Conservation (phyloP, 2,329 filamentous ascomycete species). For the Curvularia verruculosa region DNA sequence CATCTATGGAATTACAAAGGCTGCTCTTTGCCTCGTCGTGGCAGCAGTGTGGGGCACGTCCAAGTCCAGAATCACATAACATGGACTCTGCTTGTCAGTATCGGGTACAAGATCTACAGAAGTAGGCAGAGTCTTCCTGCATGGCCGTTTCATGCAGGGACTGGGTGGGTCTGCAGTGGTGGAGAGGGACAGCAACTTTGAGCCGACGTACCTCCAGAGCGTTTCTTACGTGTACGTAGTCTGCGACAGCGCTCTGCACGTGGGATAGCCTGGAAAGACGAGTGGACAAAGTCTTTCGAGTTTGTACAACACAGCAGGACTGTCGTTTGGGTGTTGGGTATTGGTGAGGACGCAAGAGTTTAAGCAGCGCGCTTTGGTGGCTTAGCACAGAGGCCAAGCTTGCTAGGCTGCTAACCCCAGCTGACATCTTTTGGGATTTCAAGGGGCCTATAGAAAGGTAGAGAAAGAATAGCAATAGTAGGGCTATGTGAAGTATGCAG, state of each 20-base stretch:
- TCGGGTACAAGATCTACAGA: background rate
- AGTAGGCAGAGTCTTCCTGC: background rate
- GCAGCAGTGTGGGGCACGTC: background rate
- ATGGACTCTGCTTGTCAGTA: background rate
- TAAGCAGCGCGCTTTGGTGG: background rate
- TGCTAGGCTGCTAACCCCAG: background rate
- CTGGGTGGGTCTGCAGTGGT: background rate
- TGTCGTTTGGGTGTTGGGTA: background rate
- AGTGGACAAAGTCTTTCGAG: background rate
- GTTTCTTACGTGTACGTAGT: background rate
- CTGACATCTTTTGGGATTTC: background rate
- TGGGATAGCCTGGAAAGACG: background rate
- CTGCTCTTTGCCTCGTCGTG: background rate
- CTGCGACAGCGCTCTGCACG: background rate
- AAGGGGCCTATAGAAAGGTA: background rate
- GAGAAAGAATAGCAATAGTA: background rate
- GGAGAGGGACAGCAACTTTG: background rate
- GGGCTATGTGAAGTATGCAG: background rate
- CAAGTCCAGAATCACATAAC: background rate
- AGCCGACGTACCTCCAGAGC: background rate
- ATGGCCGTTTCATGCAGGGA: constrained; percentile 1
- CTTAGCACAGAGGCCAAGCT: background rate
- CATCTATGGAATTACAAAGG: background rate
- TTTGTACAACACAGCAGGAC: background rate
- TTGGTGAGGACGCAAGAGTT: background rate